These are phyloP conservation scores for Venturia pyrina DNA, from an alignment of 2,329 filamentous ascomycete species.

Conservation along the genomic window DNA sequence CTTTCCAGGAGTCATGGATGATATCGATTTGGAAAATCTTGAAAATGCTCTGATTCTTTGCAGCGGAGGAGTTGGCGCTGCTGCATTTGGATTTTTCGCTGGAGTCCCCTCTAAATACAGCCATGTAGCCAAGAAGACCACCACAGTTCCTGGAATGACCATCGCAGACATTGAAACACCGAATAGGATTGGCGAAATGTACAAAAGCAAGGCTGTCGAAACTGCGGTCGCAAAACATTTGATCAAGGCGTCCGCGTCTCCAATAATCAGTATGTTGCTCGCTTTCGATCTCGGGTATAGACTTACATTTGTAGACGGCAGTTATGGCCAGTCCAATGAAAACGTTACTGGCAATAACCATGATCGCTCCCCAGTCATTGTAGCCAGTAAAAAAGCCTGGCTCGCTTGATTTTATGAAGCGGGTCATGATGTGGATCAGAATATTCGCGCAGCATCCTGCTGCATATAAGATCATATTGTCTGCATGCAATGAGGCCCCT, in stretches of 20 bases:
- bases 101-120: constrained; percentile 23
- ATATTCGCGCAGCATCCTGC: constrained; percentile 20
- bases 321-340: constrained; percentile 28
- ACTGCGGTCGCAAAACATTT: constrained; percentile 26
- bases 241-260: constrained; percentile 26
- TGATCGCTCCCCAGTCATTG: constrained; percentile 20
- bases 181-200: constrained; percentile 23
- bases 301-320: constrained; percentile 26
- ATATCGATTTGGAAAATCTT: background rate
- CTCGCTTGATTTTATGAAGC: constrained; percentile 23
- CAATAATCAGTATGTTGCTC: background rate
- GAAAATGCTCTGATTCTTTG: background rate
- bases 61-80: background rate
- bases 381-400: constrained; percentile 16
- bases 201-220: constrained; percentile 24
- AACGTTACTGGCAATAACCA: constrained; percentile 26
- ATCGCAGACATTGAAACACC: constrained; percentile 21
- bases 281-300: constrained; percentile 10
- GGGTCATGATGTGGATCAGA: constrained; percentile 19
- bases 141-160: constrained; percentile 21
- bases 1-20: no score
- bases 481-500: constrained; percentile 24
- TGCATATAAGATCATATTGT: constrained; percentile 26
- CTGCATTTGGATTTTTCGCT: no score
- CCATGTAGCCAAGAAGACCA: constrained; percentile 25